phyloP scores from a whole-genome alignment of 208 protist species.

The Phytomonas sp. region DNA sequence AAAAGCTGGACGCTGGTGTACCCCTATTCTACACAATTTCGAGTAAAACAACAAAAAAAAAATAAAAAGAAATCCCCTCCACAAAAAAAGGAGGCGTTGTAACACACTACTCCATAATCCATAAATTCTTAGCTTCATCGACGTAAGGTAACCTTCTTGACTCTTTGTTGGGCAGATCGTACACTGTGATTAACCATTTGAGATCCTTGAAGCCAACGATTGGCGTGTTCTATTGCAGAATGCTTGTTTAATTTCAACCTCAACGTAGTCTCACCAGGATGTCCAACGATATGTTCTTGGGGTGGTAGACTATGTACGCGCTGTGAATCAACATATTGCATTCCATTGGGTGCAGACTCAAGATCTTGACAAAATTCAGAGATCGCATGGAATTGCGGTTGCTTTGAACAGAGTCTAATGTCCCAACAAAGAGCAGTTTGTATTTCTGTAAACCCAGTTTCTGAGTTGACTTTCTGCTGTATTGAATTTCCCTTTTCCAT shows the following conservation, averaged over 20 bases:
- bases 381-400: background rate
- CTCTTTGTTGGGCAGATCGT: background rate
- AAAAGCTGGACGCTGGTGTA: background rate
- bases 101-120: background rate
- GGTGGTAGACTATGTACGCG: background rate
- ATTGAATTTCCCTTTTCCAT: constrained; percentile 11
- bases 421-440: constrained; percentile 64
- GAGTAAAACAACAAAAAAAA: constrained; percentile 1
- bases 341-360: background rate
- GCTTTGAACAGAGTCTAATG: constrained; percentile 6
- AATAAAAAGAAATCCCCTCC: constrained; percentile 10
- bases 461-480: constrained; percentile 42
- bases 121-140: background rate
- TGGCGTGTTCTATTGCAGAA: background rate
- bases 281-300: background rate
- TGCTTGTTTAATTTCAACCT: background rate
- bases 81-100: constrained; percentile 1
- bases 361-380: background rate
- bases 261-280: background rate
- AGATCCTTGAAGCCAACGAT: background rate
- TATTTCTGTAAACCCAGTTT: constrained; percentile 56
- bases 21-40: background rate
- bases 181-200: background rate
- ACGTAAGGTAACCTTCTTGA: background rate
- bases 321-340: background rate